These are phyloP conservation scores for Cytospora leucostoma DNA, from an alignment of 2,329 filamentous ascomycete genomes.

Conservation along the genomic window DNA sequence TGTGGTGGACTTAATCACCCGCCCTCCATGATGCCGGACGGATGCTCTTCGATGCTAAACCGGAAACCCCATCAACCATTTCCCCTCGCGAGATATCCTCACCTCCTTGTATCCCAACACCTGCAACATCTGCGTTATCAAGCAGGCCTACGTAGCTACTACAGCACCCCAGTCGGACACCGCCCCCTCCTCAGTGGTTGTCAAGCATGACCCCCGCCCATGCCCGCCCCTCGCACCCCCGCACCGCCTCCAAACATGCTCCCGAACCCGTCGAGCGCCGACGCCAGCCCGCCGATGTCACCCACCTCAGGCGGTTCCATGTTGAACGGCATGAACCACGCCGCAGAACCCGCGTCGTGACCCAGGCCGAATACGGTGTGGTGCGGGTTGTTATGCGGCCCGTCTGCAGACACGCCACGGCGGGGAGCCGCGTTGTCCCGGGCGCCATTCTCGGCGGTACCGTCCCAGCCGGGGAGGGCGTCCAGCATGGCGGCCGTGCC, in stretches of 20 bases:
- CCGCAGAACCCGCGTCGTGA: constrained; percentile 56
- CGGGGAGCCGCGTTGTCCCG: constrained; percentile 34
- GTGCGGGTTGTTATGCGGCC: constrained; percentile 28
- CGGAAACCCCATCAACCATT: neutral
- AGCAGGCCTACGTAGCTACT: neutral
- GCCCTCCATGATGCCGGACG: neutral
- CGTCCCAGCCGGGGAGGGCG: constrained; percentile 46
- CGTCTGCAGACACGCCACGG: constrained; percentile 13
- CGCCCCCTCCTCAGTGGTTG: constrained; percentile 4
- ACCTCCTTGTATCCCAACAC: neutral
- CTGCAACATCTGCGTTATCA: neutral
- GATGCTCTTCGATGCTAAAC: neutral
- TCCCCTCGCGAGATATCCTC: neutral
- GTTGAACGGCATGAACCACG: constrained; percentile 94
- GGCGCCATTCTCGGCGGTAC: constrained; percentile 35
- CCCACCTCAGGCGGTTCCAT: constrained; percentile 72
- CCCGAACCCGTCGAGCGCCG: constrained; percentile 49
- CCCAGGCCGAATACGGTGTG: constrained; percentile 36
- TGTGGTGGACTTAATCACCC: neutral
- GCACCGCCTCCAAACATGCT: constrained; percentile 49
- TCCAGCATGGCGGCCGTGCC: constrained; percentile 44
- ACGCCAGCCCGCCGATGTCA: constrained; percentile 46
- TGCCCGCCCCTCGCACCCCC: constrained; percentile 32
- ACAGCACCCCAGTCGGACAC: neutral
- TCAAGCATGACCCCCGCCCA: constrained; percentile 36